Conservation (phyloP, 805 yeast species). For the Saturnispora sanitii region DNA sequence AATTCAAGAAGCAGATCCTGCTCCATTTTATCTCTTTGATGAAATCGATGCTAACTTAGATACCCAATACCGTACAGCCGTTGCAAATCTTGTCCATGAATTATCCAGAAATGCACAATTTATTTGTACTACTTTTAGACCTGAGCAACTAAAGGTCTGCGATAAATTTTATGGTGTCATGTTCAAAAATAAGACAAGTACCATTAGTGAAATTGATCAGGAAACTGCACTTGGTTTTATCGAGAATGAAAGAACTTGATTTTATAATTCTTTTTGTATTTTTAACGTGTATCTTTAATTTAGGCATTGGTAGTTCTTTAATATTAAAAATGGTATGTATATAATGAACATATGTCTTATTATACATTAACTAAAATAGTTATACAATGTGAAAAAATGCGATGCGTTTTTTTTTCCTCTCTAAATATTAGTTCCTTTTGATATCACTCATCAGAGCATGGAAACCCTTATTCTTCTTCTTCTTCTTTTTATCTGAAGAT, state of each 20-base stretch:
- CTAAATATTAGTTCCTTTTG: conserved; percentile 9
- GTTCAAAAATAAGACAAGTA: conserved; percentile 72
- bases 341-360: too few relatives aligned
- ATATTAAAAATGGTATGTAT: too few relatives aligned
- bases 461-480: conserved; percentile 34
- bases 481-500: conserved; percentile 21
- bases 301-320: too few relatives aligned
- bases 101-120: conserved; percentile 72
- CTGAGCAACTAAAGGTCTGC: conserved; percentile 83
- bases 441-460: conserved; percentile 37
- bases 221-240: conserved; percentile 78
- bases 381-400: neutral
- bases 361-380: neutral
- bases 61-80: conserved; percentile 81
- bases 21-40: conserved; percentile 92
- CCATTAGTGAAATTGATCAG: conserved; percentile 58
- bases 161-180: conserved; percentile 82
- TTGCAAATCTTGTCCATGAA: conserved; percentile 62
- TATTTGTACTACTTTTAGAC: conserved; percentile 91
- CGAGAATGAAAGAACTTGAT: conserved; percentile 62
- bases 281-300: too few relatives aligned
- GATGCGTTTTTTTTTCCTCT: too few relatives aligned
- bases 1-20: conserved; percentile 91
- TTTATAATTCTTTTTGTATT: too few relatives aligned
- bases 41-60: conserved; percentile 96